Conservation (phyloP, 495 filamentous ascomycete species). For the Lindgomyces ingoldianus region DNA sequence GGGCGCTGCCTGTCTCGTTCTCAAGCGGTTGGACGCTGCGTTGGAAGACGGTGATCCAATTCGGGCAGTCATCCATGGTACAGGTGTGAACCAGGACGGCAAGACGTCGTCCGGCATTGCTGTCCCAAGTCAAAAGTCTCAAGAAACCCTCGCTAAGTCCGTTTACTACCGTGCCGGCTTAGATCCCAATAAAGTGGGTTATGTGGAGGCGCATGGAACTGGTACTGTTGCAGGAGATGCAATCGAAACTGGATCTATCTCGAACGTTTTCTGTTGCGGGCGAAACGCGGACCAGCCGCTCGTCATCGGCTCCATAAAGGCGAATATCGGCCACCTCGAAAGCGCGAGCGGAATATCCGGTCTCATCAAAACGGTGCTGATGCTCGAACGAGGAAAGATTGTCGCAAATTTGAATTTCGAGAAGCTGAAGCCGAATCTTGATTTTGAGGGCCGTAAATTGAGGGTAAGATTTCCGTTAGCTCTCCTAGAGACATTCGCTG, state of each 20-base stretch:
- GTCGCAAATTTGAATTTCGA: conserved; percentile 34
- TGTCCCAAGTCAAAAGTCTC: conserved; percentile 3
- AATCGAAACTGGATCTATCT: conserved; percentile 58
- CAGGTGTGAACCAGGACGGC: conserved; percentile 50
- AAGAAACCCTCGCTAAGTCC: background rate
- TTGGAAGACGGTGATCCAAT: conserved; percentile 44
- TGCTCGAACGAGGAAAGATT: conserved; percentile 42
- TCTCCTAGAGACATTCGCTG: conserved; percentile 26
- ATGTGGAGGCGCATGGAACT: conserved; percentile 35
- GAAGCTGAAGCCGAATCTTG: conserved; percentile 7
- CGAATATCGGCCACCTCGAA: conserved; percentile 46
- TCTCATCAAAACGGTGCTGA: conserved; percentile 44
- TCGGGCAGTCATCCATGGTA: conserved; percentile 49
- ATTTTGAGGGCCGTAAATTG: conserved; percentile 5
- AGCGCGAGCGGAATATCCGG: conserved; percentile 48
- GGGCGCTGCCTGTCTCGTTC: conserved; percentile 43
- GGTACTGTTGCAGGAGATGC: conserved; percentile 52
- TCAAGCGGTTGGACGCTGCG: conserved; percentile 44
- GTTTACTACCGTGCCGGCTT: conserved; percentile 4
- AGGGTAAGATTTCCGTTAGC: background rate
- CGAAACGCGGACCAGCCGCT: conserved; percentile 8
- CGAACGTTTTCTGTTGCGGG: conserved; percentile 44
- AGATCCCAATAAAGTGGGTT: conserved; percentile 33
- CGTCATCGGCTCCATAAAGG: conserved; percentile 31
- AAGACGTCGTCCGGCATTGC: conserved; percentile 39